phyloP scores from a whole-genome alignment of 352 stramenopile genomes.

The Pythium chondricola region DNA sequence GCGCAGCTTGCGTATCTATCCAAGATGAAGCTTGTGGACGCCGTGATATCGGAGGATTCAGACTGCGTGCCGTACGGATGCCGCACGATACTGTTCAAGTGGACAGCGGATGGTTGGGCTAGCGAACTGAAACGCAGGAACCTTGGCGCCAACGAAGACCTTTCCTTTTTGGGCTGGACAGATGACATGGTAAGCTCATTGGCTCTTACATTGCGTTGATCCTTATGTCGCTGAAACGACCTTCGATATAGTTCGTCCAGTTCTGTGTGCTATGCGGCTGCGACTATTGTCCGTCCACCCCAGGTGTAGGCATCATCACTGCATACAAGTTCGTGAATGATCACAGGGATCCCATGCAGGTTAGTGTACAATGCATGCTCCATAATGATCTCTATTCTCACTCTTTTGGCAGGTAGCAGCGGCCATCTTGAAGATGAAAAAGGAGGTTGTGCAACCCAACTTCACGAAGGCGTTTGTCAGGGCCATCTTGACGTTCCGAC shows the following conservation, averaged over 20 bases:
- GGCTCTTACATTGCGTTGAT: too few species aligned
- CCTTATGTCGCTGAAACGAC: too few species aligned
- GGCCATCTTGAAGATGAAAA: constrained; percentile 52
- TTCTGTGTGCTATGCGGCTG: constrained; percentile 86
- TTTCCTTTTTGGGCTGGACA: constrained; percentile 79
- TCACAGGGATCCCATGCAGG: constrained; percentile 40
- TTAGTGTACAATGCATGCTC: constrained; percentile 7
- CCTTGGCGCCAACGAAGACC: constrained; percentile 71
- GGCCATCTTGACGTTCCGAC: constrained; percentile 81
- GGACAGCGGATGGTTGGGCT: constrained; percentile 81
- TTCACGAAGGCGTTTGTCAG: constrained; percentile 46
- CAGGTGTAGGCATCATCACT: constrained; percentile 71
- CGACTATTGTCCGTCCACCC: constrained; percentile 82
- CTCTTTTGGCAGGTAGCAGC: constrained; percentile 35
- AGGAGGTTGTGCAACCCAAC: constrained; percentile 23
- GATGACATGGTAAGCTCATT: constrained; percentile 84
- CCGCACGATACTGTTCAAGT: constrained; percentile 90
- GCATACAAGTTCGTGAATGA: constrained; percentile 72
- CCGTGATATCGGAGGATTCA: constrained; percentile 96
- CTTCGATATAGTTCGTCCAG: constrained; percentile 48
- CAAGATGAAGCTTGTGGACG: constrained; percentile 83
- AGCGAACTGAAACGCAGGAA: constrained; percentile 82
- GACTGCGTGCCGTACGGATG: constrained; percentile 95
- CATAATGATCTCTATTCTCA: background rate
- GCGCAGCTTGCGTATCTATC: constrained; percentile 94